Percentiles rank a stretch among this genome's conserved stretches.
Evolutionary conservation across 1,284 basidiomycete species (phyloP).

Genomic region (Moniliophthora roreri): DNA sequence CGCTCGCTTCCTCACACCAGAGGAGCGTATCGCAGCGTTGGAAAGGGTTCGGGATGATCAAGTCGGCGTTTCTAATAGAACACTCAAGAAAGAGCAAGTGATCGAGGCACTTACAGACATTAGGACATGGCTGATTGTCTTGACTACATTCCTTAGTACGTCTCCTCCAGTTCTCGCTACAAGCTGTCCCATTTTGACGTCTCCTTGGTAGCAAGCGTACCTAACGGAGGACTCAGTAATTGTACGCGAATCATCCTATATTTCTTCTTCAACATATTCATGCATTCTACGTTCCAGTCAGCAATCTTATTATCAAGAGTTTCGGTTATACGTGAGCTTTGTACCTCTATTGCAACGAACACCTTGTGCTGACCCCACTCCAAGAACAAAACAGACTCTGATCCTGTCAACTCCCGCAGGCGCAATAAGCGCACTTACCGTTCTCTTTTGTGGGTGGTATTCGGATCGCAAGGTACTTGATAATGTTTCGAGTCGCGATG

Average conservation of each 20-base stretch:
- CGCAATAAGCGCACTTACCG: slow-evolving; percentile 44
- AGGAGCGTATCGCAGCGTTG: slow-evolving; percentile 62
- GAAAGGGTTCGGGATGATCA: slow-evolving; percentile 71
- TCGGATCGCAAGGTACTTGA: slow-evolving; percentile 63
- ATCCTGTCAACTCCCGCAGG: slow-evolving; percentile 65
- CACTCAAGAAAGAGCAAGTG: slow-evolving; percentile 59
- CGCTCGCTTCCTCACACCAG: slow-evolving; percentile 53
- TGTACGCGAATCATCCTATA: slow-evolving; percentile 36
- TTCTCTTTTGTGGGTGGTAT: slow-evolving; percentile 60
- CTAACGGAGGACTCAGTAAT: slow-evolving; percentile 65
- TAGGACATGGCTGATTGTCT: slow-evolving; percentile 63
- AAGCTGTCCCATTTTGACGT: slow-evolving; percentile 8
- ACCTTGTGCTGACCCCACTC: not conserved
- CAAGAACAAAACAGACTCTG: slow-evolving; percentile 59
- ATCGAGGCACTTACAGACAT: slow-evolving; percentile 58
- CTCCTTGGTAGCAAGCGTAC: slow-evolving; percentile 51
- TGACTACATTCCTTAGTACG: slow-evolving; percentile 59
- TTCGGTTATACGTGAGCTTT: slow-evolving; percentile 58
- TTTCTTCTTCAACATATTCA: not conserved
- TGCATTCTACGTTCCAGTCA: slow-evolving; percentile 40
- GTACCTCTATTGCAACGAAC: no score
- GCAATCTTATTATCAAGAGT: slow-evolving; percentile 60
- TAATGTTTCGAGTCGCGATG: not conserved
- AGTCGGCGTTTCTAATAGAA: slow-evolving; percentile 62
- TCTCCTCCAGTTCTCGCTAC: slow-evolving; percentile 11